Evolutionary conservation across 176 grass and related monocot species (phyloP).

Genomic region (Elymus sibiricus): DNA sequence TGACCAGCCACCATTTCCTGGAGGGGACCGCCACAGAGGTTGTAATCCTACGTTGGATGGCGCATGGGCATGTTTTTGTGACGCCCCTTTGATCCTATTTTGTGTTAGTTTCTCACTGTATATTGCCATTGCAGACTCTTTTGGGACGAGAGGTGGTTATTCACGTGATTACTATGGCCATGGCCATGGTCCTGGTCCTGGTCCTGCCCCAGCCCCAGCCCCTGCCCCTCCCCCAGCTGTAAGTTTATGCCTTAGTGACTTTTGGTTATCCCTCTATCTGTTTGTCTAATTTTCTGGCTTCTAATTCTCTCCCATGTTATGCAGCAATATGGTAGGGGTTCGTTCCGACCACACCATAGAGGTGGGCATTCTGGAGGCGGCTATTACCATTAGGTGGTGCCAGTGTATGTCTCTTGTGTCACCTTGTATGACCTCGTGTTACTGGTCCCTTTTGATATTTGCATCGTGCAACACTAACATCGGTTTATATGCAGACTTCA

Average conservation of each 20-base stretch:
- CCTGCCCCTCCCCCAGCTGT: conserved; percentile 7
- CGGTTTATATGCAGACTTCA: neutral
- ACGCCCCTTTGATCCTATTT: neutral
- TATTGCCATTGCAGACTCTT: conserved; percentile 17
- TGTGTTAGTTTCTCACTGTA: neutral
- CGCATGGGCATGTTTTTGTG: neutral
- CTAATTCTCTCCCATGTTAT: neutral
- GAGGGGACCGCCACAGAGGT: conserved; percentile 38
- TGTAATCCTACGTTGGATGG: neutral
- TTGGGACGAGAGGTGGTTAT: conserved; percentile 30
- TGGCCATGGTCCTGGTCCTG: neutral
- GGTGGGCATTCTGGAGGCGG: conserved; percentile 29
- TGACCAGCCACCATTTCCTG: conserved; percentile 19
- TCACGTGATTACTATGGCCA: conserved; percentile 39
- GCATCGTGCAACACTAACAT: neutral
- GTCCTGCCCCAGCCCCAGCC: neutral
- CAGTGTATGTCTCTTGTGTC: neutral
- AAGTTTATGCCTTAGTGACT: neutral
- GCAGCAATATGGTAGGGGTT: conserved; percentile 33
- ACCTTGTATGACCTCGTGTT: neutral
- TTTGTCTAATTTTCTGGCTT: conserved; percentile 2
- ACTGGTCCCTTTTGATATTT: neutral
- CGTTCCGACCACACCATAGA: conserved; percentile 38
- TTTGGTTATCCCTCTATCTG: neutral
- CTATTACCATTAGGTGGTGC: conserved; percentile 44